Evolutionary conservation across 106 monocot genomes (phyloP).

Genomic region (Acorus calamus): DNA sequence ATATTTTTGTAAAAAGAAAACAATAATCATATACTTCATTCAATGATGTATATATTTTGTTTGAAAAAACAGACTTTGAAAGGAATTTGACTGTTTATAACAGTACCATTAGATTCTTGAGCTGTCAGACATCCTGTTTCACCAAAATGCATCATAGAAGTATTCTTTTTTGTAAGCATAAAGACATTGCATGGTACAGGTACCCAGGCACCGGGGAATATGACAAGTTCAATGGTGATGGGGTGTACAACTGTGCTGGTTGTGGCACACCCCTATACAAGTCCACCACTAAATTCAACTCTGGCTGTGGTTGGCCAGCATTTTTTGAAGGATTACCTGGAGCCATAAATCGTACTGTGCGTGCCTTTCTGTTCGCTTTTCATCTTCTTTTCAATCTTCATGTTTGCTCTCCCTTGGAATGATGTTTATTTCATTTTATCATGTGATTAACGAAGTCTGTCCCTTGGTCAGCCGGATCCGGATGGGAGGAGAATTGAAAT

Average conservation of each 20-base stretch:
- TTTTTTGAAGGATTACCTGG: conserved; percentile 88
- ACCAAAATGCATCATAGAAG: no score
- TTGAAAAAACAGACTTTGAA: no score
- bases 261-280: conserved; percentile 73
- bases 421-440: no score
- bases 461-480: conserved; percentile 54
- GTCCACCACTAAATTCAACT: conserved; percentile 72
- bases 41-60: no score
- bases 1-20: no score
- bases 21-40: no score
- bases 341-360: conserved; percentile 60
- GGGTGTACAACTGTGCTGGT: conserved; percentile 63
- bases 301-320: conserved; percentile 88
- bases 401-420: no score
- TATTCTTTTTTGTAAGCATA: no score
- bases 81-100: no score
- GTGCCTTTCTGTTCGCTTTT: background rate
- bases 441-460: no score
- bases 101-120: no score
- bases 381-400: background rate
- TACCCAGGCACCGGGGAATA: conserved; percentile 68
- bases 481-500: conserved; percentile 87
- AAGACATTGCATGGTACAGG: conserved; percentile 16
- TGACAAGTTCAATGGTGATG: conserved; percentile 58
- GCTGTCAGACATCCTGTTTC: no score